A percentile compares a stretch with the other conserved stretches of the same genome.
Evolutionary conservation across 2,329 filamentous ascomycete species (phyloP).

Genomic region (Neonectria magnoliae): DNA sequence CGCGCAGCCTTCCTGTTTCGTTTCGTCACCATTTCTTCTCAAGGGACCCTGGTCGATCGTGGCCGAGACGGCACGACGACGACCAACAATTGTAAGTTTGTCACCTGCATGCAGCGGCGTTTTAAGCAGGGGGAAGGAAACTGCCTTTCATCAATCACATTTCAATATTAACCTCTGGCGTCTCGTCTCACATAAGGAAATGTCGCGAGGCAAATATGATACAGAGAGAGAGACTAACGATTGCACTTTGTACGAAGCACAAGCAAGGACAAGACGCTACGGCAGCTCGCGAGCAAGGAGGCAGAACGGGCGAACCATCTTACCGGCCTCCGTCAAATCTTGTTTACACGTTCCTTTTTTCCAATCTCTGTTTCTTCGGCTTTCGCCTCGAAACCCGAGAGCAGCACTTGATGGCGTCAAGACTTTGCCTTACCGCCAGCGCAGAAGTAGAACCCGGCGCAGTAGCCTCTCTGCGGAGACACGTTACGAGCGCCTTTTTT

Average conservation of each 20-base stretch:
- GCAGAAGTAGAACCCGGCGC: not conserved
- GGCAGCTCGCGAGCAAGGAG: not conserved
- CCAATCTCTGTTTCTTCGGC: slow-evolving; percentile 2
- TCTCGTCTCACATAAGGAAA: slow-evolving; percentile 4
- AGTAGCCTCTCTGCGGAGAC: not conserved
- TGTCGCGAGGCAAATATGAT: not conserved
- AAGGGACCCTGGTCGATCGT: slow-evolving; percentile 36
- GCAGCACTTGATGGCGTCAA: not conserved
- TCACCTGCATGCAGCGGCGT: not conserved
- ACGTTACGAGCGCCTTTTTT: not conserved
- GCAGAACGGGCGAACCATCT: too few species aligned
- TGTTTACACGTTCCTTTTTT: not conserved
- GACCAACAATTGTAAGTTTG: slow-evolving; percentile 5
- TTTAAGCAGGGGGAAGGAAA: slow-evolving; percentile 1
- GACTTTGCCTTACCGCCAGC: slow-evolving; percentile 1
- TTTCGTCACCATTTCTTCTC: slow-evolving; percentile 30
- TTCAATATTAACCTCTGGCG: not conserved
- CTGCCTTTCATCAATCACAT: slow-evolving; percentile 1
- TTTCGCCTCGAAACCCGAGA: not conserved
- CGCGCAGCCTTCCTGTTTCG: slow-evolving; percentile 36
- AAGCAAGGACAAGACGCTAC: too few species aligned
- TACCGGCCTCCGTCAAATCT: too few species aligned
- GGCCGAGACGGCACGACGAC: slow-evolving; percentile 21
- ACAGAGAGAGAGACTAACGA: not conserved
- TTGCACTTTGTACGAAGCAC: not conserved